These are phyloP conservation scores for Candida andamanensis DNA, from an alignment of 805 yeast species.

Conservation along the genomic window DNA sequence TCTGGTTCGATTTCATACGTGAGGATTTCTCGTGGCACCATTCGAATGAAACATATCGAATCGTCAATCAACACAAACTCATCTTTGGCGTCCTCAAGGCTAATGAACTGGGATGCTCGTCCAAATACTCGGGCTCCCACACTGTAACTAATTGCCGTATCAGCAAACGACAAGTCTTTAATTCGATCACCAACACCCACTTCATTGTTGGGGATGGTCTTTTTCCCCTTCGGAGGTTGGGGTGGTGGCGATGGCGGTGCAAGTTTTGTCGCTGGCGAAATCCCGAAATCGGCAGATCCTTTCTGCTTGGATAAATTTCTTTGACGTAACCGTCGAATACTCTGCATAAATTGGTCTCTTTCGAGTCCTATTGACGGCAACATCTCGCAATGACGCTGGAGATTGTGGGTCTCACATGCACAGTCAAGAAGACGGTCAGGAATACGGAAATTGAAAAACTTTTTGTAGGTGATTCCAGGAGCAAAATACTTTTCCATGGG, in stretches of 20 bases:
- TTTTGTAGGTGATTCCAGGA: slow-evolving; percentile 32
- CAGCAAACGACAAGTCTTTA: slow-evolving; percentile 29
- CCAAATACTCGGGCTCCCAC: slow-evolving; percentile 36
- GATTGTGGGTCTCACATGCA: slow-evolving; percentile 28
- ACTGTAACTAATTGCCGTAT: slow-evolving; percentile 30
- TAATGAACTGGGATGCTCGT: slow-evolving; percentile 27
- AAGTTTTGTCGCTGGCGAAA: too few relatives aligned
- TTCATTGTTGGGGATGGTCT: slow-evolving; percentile 12
- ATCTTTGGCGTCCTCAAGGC: slow-evolving; percentile 17
- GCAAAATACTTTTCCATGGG: slow-evolving; percentile 21
- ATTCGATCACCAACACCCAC: slow-evolving; percentile 6
- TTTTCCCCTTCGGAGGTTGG: too few relatives aligned
- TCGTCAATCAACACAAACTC: slow-evolving; percentile 32
- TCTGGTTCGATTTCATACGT: slow-evolving; percentile 19
- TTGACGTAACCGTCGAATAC: slow-evolving; percentile 20
- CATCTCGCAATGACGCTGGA: slow-evolving; percentile 30
- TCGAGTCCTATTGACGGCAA: slow-evolving; percentile 35
- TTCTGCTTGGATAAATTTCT: too few relatives aligned
- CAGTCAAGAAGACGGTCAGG: slow-evolving; percentile 35
- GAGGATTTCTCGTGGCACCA: slow-evolving; percentile 18
- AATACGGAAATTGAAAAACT: slow-evolving; percentile 34
- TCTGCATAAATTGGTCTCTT: slow-evolving; percentile 20
- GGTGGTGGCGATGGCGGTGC: slow-evolving; percentile 1
- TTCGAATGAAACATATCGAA: slow-evolving; percentile 22
- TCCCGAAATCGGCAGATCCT: slow-evolving; percentile 4